Evolutionary conservation across 805 yeast genomes (phyloP).

Genomic region (Naumovozyma dairenensis): DNA sequence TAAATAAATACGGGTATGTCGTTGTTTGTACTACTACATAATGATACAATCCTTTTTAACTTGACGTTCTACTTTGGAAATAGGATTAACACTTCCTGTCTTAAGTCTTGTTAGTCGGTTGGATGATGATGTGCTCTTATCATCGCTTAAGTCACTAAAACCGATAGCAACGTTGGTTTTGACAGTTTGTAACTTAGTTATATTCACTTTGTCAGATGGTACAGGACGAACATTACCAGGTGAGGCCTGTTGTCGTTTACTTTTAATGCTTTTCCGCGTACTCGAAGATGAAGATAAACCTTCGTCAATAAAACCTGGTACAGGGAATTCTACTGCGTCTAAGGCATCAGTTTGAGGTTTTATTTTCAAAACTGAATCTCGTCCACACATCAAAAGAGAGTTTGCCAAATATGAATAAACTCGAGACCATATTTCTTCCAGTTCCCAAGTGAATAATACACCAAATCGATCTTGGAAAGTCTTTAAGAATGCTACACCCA

Average conservation of each 20-base stretch:
- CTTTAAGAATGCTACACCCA: slow-evolving; percentile 64
- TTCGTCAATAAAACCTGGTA: slow-evolving; percentile 13
- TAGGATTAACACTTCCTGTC: too few species aligned
- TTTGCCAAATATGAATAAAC: slow-evolving; percentile 61
- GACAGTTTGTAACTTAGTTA: too few species aligned
- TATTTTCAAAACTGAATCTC: slow-evolving; percentile 26
- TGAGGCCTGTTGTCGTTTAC: background rate
- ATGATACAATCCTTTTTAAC: slow-evolving; percentile 5
- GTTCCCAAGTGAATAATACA: slow-evolving; percentile 41
- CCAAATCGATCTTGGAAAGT: slow-evolving; percentile 60
- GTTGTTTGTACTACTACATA: too few species aligned
- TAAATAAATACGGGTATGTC: too few species aligned
- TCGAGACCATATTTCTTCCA: slow-evolving; percentile 64
- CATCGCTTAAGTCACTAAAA: too few species aligned
- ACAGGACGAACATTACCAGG: too few species aligned
- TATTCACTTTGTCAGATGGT: too few species aligned
- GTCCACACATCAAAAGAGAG: slow-evolving; percentile 44
- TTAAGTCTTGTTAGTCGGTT: too few species aligned
- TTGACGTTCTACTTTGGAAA: too few species aligned
- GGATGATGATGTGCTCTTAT: too few species aligned
- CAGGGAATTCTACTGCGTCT: slow-evolving; percentile 12
- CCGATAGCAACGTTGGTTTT: too few species aligned
- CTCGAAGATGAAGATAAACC: too few species aligned
- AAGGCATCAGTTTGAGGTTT: background rate
- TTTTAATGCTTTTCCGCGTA: background rate